phyloP scores from a whole-genome alignment of 2,329 filamentous ascomycete genomes.

The Rugonectria rugulosa region DNA sequence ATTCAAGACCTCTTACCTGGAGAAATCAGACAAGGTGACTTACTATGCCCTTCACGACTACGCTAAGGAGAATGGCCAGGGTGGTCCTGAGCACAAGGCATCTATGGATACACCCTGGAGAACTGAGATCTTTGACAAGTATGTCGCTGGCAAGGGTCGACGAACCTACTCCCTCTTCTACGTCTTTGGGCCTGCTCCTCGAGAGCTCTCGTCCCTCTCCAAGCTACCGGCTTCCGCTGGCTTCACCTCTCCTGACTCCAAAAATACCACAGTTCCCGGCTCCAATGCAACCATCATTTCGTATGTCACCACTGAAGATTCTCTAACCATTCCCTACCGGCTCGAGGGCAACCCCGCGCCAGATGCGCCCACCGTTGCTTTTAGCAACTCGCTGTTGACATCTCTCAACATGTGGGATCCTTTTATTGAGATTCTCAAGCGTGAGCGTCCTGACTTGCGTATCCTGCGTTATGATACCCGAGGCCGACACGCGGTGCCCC shows the following conservation, averaged over 20 bases:
- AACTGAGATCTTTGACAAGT: conserved; percentile 64
- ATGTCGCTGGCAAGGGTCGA: conserved; percentile 63
- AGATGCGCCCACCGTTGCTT: conserved; percentile 74
- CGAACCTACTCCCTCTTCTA: conserved; percentile 78
- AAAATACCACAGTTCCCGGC: conserved; percentile 62
- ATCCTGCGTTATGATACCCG: conserved; percentile 81
- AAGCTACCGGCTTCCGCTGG: conserved; percentile 54
- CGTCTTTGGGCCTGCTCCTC: conserved; percentile 77
- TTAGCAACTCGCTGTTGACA: conserved; percentile 82
- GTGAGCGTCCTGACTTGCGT: conserved; percentile 69
- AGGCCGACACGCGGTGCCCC: conserved; percentile 65
- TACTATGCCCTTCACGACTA: conserved; percentile 79
- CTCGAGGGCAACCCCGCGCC: conserved; percentile 76
- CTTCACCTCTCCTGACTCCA: conserved; percentile 63
- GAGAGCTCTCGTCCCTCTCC: conserved; percentile 69
- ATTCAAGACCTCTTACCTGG: conserved; percentile 72
- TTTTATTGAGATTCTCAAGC: conserved; percentile 69
- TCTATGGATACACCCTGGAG: conserved; percentile 69
- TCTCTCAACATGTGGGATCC: conserved; percentile 83
- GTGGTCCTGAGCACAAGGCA: conserved; percentile 68
- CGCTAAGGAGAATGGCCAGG: conserved; percentile 69
- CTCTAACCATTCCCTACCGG: conserved; percentile 73
- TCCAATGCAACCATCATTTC: conserved; percentile 67
- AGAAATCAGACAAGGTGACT: conserved; percentile 58
- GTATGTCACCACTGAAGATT: conserved; percentile 72